A percentile compares a stretch with the other conserved stretches of the same genome.
Conservation (phyloP, 1,284 basidiomycete species). For the Malassezia sympodialis region DNA sequence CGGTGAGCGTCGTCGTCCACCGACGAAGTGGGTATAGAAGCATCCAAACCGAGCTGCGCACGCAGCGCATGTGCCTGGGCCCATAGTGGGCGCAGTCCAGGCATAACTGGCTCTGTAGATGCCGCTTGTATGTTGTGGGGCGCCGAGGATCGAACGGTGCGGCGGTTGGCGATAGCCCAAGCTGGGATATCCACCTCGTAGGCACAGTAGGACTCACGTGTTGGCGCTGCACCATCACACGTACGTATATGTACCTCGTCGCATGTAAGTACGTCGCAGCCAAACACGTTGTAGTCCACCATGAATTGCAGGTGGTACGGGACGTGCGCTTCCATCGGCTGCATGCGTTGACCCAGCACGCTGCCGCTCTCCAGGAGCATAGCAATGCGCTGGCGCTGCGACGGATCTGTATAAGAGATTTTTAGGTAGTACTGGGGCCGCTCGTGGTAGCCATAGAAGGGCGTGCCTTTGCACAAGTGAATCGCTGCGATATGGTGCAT, state of each 20-base stretch:
- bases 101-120: slow-evolving; percentile 59
- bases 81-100: slow-evolving; percentile 84
- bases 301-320: slow-evolving; percentile 83
- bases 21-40: neutral
- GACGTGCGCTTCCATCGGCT: slow-evolving; percentile 67
- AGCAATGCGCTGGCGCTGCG: slow-evolving; percentile 30
- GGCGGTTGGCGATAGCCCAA: slow-evolving; percentile 75
- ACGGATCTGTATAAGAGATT: slow-evolving; percentile 61
- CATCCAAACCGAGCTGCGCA: neutral
- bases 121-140: slow-evolving; percentile 33
- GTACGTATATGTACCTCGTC: slow-evolving; percentile 52
- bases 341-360: slow-evolving; percentile 58
- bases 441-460: slow-evolving; percentile 89
- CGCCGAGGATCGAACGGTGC: slow-evolving; percentile 57
- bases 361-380: slow-evolving; percentile 35
- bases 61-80: slow-evolving; percentile 61
- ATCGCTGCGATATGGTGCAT: slow-evolving; percentile 51
- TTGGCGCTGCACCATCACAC: slow-evolving; percentile 20
- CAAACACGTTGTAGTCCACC: slow-evolving; percentile 88
- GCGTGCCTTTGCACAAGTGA: slow-evolving; percentile 79
- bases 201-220: slow-evolving; percentile 58
- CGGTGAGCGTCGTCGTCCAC: neutral
- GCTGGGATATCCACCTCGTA: slow-evolving; percentile 76
- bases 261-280: slow-evolving; percentile 76
- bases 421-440: slow-evolving; percentile 82